These are phyloP conservation scores for Linnemannia elongata DNA, from an alignment of 192 early-diverging fungal species.

Conservation along the genomic window DNA sequence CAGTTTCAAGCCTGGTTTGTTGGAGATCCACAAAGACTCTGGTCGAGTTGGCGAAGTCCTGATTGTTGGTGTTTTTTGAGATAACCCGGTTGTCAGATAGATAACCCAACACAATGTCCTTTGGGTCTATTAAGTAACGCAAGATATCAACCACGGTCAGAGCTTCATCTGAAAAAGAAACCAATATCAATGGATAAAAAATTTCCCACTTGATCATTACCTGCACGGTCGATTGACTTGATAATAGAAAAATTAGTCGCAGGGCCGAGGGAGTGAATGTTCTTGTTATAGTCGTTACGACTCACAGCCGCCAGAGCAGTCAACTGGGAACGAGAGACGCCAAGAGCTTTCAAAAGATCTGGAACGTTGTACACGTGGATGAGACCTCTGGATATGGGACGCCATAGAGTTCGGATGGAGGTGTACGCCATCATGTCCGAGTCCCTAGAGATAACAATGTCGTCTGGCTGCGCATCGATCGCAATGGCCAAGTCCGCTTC, in stretches of 20 bases:
- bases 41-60: not conserved
- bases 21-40: not conserved
- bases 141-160: not conserved
- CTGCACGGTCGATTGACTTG: not conserved
- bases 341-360: not conserved
- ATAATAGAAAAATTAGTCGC: not conserved
- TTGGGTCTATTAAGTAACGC: not conserved
- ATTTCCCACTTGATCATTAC: not conserved
- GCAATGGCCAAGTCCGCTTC: no score
- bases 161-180: not conserved
- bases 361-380: slow-evolving; percentile 2
- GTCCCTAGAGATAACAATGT: not conserved
- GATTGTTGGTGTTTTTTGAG: not conserved
- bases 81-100: not conserved
- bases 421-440: not conserved
- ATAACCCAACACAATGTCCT: not conserved
- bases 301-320: slow-evolving; percentile 9
- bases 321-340: not conserved
- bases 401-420: slow-evolving; percentile 7
- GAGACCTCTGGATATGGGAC: not conserved
- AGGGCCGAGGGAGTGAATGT: not conserved
- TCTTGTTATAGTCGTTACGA: not conserved
- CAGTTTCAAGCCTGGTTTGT: no score
- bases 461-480: slow-evolving; percentile 1
- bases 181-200: not conserved